A percentile compares a stretch with the other conserved stretches of the same genome.
Evolutionary conservation across 305 asterid genomes (phyloP).

Genomic region (Fraxinus sp.): DNA sequence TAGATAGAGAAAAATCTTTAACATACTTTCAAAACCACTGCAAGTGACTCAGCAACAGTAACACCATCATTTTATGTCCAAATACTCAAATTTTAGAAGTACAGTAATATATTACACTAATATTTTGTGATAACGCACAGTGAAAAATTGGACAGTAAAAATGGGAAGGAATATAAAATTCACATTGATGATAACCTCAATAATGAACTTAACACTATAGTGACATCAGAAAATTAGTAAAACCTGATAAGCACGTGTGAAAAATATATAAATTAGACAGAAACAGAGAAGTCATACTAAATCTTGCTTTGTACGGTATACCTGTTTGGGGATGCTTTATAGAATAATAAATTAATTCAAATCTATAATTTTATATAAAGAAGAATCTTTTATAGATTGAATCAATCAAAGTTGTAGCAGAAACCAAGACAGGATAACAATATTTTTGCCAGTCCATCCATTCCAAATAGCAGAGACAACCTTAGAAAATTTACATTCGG

Average conservation of each 20-base stretch:
- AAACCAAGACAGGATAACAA: not conserved
- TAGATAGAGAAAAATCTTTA: not conserved
- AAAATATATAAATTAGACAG: not conserved
- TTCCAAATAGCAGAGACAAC: not conserved
- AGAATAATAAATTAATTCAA: not conserved
- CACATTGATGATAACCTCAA: not conserved
- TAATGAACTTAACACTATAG: not conserved
- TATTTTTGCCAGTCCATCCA: not conserved
- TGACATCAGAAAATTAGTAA: not conserved
- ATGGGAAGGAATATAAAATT: not conserved
- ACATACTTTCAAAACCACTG: not conserved
- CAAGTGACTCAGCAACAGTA: not conserved
- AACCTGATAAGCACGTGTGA: not conserved
- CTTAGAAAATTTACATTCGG: not conserved
- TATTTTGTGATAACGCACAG: not conserved
- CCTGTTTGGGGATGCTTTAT: not conserved
- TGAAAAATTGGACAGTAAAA: not conserved
- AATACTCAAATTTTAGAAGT: not conserved
- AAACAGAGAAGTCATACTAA: not conserved
- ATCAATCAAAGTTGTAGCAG: not conserved
- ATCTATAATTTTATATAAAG: not conserved
- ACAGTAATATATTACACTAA: not conserved
- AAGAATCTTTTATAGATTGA: not conserved
- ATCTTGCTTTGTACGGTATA: not conserved
- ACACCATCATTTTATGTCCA: not conserved